phyloP scores from a whole-genome alignment of 2,329 filamentous ascomycete genomes.

The Fusarium sp. region DNA sequence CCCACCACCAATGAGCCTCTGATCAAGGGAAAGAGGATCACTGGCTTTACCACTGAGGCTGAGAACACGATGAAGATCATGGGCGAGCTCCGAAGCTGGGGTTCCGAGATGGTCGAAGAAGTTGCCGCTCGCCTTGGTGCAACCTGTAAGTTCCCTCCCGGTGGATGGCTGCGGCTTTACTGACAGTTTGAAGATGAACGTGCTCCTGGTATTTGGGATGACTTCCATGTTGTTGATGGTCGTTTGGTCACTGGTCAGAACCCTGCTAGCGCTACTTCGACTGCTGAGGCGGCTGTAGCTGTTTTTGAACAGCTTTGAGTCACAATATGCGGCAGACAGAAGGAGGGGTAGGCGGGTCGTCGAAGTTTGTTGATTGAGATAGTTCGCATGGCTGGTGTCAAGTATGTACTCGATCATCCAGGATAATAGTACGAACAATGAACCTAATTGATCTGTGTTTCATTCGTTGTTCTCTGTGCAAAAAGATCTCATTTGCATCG shows the following conservation, averaged over 20 bases:
- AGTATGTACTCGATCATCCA: fast-evolving
- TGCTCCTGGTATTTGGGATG: conserved; percentile 7
- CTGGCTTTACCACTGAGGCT: conserved; percentile 6
- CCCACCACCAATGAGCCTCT: conserved; percentile 1
- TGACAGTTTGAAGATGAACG: background rate
- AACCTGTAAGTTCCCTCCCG: background rate
- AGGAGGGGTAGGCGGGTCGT: too few relatives aligned
- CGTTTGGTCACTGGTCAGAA: conserved; percentile 16
- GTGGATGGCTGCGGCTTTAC: background rate
- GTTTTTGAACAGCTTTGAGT: background rate
- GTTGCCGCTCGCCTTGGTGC: conserved; percentile 5
- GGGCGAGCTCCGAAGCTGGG: conserved; percentile 3
- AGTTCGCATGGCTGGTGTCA: fast-evolving
- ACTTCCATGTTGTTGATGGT: conserved; percentile 8
- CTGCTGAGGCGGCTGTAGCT: background rate
- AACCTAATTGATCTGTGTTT: too few relatives aligned
- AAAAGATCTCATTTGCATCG: background rate
- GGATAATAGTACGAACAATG: too few relatives aligned
- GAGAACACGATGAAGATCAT: conserved; percentile 6
- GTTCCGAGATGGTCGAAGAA: conserved; percentile 3
- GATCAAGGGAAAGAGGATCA: conserved; percentile 12
- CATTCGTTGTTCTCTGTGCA: too few relatives aligned
- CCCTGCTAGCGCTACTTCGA: conserved; percentile 10
- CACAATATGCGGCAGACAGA: background rate
- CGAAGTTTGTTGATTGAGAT: background rate